These are phyloP conservation scores for Exophiala spinifera DNA, from an alignment of 2,329 filamentous ascomycete species.

Conservation along the genomic window DNA sequence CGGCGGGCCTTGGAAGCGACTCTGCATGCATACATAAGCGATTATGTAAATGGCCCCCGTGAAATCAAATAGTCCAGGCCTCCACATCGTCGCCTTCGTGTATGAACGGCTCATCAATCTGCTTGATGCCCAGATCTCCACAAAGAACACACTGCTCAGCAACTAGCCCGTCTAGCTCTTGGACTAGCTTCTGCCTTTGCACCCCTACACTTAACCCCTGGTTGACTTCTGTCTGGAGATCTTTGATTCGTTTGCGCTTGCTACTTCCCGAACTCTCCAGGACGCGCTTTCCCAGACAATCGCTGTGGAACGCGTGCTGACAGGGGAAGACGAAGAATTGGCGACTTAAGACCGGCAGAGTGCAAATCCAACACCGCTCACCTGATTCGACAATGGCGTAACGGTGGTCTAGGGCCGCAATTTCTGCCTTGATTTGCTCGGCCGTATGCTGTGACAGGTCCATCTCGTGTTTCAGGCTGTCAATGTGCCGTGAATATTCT, in stretches of 20 bases:
- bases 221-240: slow-evolving; percentile 79
- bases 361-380: slow-evolving; percentile 88
- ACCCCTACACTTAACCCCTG: slow-evolving; percentile 67
- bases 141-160: slow-evolving; percentile 90
- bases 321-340: slow-evolving; percentile 99
- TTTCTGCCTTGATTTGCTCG: slow-evolving; percentile 84
- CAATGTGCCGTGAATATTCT: slow-evolving; percentile 88
- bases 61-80: slow-evolving; percentile 69
- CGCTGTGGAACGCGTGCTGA: slow-evolving; percentile 95
- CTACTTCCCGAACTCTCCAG: slow-evolving; percentile 75
- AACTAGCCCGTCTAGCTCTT: slow-evolving; percentile 87
- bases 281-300: slow-evolving; percentile 84
- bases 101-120: slow-evolving; percentile 91
- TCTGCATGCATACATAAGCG: not conserved
- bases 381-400: slow-evolving; percentile 97
- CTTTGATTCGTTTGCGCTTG: slow-evolving; percentile 74
- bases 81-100: slow-evolving; percentile 66
- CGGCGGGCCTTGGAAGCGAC: too few species aligned
- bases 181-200: slow-evolving; percentile 76
- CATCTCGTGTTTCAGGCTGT: slow-evolving; percentile 86
- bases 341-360: slow-evolving; percentile 76
- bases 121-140: slow-evolving; percentile 90
- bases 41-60: not conserved
- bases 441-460: slow-evolving; percentile 88
- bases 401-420: slow-evolving; percentile 76